Conservation (phyloP, 306 rosid species). For the Vigna nakashimae region DNA sequence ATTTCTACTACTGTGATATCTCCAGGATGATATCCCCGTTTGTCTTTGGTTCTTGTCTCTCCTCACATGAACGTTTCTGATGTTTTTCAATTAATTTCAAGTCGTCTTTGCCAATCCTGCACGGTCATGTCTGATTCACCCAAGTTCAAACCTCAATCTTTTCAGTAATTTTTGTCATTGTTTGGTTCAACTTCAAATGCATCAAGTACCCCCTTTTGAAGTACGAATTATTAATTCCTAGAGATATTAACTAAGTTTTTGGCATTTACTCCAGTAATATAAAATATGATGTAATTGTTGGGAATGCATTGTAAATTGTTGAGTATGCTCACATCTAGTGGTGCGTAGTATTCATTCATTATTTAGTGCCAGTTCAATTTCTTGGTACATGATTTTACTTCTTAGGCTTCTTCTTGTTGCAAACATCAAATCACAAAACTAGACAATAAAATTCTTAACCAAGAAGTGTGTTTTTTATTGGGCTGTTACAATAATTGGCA, state of each 20-base stretch:
- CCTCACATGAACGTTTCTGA: too few relatives aligned
- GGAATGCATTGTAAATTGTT: neutral
- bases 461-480: slow-evolving; percentile 27
- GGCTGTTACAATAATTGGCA: slow-evolving; percentile 22
- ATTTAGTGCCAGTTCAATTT: neutral
- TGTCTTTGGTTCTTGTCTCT: too few relatives aligned
- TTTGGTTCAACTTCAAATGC: neutral
- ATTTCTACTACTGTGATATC: too few relatives aligned
- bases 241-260: neutral
- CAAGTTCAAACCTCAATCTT: too few relatives aligned
- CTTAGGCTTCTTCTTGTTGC: slow-evolving; percentile 27
- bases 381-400: neutral
- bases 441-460: neutral
- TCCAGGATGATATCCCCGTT: too few relatives aligned
- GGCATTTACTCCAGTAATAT: neutral
- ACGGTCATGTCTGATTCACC: too few relatives aligned
- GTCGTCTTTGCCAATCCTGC: too few relatives aligned
- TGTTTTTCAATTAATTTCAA: too few relatives aligned
- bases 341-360: neutral
- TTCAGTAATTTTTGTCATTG: too few relatives aligned
- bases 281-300: neutral
- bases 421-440: neutral
- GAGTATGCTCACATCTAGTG: neutral
- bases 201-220: neutral
- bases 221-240: too few relatives aligned